Base-by-base conservation (phyloP, 495 filamentous ascomycete genomes). In the Neurospora sp. region DNA sequence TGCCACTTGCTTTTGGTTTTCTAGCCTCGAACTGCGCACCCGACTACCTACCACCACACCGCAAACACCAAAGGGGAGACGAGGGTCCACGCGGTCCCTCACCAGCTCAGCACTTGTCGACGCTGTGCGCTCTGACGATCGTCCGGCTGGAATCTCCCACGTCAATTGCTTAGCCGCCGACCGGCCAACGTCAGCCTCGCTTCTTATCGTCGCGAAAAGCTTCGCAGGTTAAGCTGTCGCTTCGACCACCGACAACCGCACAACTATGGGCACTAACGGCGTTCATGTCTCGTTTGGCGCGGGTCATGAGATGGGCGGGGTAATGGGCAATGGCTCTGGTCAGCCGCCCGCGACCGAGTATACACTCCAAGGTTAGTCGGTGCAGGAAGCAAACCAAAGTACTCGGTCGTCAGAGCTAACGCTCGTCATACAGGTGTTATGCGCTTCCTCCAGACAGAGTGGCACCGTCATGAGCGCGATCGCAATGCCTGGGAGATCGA, bases 401-500 rank as follows among this genome's bases (percentile, higher is more conserved):
- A 5, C 39, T 38, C 20, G 20, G 70, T 12, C 27, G 69, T 38
- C 38, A 46, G 31, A 72, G 75, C 78, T 76, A 41, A 76, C 39
- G 27, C 46, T 14, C 31, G 14, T 46, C 41, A 35, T 61, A 42
- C 76, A 98, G 95, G 96, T 78, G 96, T 99, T 42, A 99, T 99
- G 96, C 94, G 96, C 80, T 98, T 98, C 81, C 90, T 99, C 41
- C 96, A 98, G 85, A 95, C 94, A 42, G 96, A 99, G 88, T 98
- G 96, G 96, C 96, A 99, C 81, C 91, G 93, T 75, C 95, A 98
- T 78, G 96, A 99, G 81, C 92, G 96, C 83, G 96, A 97, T 77
- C 91, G 96, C 77, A 99, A 99, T 81, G 91, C 93, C 27, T 99
- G 96, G 96, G 96, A 98, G 78, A 99, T 99, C 79, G 96, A 99